Evolutionary conservation across 2,329 filamentous ascomycete species (phyloP).

Genomic region (Penicillium sp.): DNA sequence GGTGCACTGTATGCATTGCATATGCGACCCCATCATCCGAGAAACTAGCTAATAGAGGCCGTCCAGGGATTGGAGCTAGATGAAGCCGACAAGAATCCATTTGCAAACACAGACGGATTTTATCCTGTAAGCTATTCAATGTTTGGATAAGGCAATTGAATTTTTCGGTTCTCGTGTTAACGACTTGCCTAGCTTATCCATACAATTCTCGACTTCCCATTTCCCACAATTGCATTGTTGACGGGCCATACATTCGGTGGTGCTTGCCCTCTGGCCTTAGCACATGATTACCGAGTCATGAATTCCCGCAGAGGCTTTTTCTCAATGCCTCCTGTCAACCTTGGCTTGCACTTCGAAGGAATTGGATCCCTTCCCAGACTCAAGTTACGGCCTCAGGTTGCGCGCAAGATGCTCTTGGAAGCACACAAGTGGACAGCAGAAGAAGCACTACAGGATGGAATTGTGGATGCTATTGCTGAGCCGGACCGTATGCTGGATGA

Average conservation of each 20-base stretch:
- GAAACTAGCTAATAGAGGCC: not conserved
- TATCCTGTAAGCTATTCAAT: constrained; percentile 50
- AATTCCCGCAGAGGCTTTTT: constrained; percentile 49
- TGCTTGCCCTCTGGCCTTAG: constrained; percentile 49
- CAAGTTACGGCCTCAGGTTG: constrained; percentile 53
- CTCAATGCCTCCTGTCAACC: constrained; percentile 55
- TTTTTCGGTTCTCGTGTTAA: constrained; percentile 17
- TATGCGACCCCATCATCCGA: not conserved
- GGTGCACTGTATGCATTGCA: constrained; percentile 44
- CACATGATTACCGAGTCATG: constrained; percentile 52
- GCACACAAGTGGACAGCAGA: constrained; percentile 56
- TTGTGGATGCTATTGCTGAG: constrained; percentile 54
- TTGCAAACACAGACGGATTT: constrained; percentile 59
- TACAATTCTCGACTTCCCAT: constrained; percentile 52
- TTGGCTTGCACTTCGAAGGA: constrained; percentile 57
- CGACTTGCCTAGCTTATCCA: constrained; percentile 38
- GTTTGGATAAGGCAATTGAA: constrained; percentile 5
- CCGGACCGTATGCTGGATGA: constrained; percentile 52
- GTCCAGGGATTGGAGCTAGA: constrained; percentile 47
- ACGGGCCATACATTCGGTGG: constrained; percentile 54
- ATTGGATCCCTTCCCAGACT: constrained; percentile 55
- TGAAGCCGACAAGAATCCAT: constrained; percentile 50
- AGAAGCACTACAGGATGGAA: constrained; percentile 53
- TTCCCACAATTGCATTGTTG: constrained; percentile 49
- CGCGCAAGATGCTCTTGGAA: constrained; percentile 57